A percentile compares a stretch with the other conserved stretches of the same genome.
These are phyloP conservation scores for Carex myosuroides DNA, from an alignment of 176 grass and related monocot genomes.

Conservation along the genomic window DNA sequence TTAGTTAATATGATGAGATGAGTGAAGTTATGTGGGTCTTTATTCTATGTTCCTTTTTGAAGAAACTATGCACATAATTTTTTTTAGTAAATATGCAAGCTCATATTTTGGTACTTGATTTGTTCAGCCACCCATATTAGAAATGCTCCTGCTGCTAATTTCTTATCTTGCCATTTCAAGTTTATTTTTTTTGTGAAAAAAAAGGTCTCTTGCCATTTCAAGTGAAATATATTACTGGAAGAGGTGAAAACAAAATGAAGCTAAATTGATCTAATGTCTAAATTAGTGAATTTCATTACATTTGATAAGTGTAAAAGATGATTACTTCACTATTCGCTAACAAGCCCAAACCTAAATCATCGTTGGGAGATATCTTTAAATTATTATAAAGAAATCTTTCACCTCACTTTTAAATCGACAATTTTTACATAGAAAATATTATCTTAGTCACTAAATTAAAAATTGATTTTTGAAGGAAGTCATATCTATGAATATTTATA, in stretches of 20 bases:
- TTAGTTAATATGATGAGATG: background rate
- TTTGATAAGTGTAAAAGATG: background rate
- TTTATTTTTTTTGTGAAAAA: too few species aligned
- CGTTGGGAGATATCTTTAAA: background rate
- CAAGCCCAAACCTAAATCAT: background rate
- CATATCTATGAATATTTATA: too few species aligned
- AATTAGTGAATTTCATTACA: background rate
- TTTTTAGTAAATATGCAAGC: background rate
- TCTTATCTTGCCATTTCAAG: too few species aligned
- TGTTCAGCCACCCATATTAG: background rate
- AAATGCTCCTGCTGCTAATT: too few species aligned
- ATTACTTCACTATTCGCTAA: background rate
- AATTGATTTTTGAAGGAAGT: too few species aligned
- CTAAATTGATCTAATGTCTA: background rate
- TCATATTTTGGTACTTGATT: background rate
- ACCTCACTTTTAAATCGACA: too few species aligned
- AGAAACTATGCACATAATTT: background rate
- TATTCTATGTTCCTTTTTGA: background rate
- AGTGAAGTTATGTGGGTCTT: background rate
- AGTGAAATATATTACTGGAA: too few species aligned
- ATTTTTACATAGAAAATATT: too few species aligned
- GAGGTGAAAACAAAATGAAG: too few species aligned
- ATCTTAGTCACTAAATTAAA: too few species aligned
- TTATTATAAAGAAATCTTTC: too few species aligned
- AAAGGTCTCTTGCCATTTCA: too few species aligned